Percentiles rank a stretch among this genome's conserved stretches.
Evolutionary conservation across 768 basidiomycete genomes (phyloP).

Genomic region (Megacollybia marginata): DNA sequence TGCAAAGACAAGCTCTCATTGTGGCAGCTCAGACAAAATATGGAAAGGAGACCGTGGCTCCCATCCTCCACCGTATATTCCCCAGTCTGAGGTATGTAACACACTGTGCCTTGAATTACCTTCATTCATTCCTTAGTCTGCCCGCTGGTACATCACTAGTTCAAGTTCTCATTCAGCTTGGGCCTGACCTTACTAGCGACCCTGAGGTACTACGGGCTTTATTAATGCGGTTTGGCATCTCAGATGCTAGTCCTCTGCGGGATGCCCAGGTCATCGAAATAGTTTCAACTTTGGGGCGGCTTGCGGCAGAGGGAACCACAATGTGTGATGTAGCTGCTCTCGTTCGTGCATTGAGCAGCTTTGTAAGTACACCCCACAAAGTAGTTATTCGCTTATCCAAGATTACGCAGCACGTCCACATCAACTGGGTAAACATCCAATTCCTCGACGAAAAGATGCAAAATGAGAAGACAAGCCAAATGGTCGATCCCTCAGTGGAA

Average conservation of each 20-base stretch:
- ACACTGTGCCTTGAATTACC: constrained; percentile 9
- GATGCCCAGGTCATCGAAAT: constrained; percentile 69
- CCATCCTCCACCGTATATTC: constrained; percentile 69
- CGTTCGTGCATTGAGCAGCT: constrained; percentile 63
- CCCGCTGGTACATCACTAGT: constrained; percentile 62
- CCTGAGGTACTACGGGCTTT: constrained; percentile 62
- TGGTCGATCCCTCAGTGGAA: constrained; percentile 74
- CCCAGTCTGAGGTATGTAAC: constrained; percentile 60
- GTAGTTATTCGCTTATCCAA: constrained; percentile 3
- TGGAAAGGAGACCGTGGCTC: constrained; percentile 66
- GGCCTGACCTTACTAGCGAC: constrained; percentile 73
- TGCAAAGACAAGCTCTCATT: constrained; percentile 71
- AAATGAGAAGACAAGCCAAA: constrained; percentile 68
- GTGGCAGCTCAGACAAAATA: constrained; percentile 73
- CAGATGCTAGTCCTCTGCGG: constrained; percentile 61
- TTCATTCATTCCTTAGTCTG: constrained; percentile 36
- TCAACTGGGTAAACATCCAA: constrained; percentile 78
- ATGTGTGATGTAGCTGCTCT: constrained; percentile 72
- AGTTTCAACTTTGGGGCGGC: constrained; percentile 55
- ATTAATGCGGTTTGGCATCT: constrained; percentile 68
- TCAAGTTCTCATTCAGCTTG: constrained; percentile 69
- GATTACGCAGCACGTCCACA: constrained; percentile 42
- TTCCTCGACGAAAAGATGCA: constrained; percentile 94
- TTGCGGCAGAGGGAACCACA: constrained; percentile 65
- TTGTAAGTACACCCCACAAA: constrained; percentile 42